Percentiles rank a stretch among this genome's conserved stretches.
These are phyloP conservation scores for Chloropicon primus DNA, from an alignment of 139 green algal genomes.

Conservation along the genomic window DNA sequence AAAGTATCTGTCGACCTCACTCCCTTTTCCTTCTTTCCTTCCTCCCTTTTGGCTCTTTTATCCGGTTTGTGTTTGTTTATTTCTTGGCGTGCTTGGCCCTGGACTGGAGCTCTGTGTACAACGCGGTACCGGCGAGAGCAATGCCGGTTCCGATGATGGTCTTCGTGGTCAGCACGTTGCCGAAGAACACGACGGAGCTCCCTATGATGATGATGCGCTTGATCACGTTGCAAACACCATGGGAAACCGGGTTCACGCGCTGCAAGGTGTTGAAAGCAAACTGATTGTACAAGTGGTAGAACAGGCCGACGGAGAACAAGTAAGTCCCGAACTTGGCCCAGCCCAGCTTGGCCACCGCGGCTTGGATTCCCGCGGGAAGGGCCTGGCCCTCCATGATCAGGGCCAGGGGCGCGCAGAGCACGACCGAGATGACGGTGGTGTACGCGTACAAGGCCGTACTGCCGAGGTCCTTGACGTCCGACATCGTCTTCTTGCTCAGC, in stretches of 20 bases:
- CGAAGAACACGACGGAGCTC: constrained; percentile 63
- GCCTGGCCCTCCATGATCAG: constrained; percentile 60
- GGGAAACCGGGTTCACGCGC: constrained; percentile 84
- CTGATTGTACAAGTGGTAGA: constrained; percentile 99
- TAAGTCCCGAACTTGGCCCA: constrained; percentile 61
- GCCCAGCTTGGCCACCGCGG: constrained; percentile 48
- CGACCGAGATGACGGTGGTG: constrained; percentile 86
- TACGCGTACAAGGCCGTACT: constrained; percentile 91
- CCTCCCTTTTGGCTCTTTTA: no score
- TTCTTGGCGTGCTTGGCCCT: constrained; percentile 14
- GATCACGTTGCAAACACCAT: constrained; percentile 99
- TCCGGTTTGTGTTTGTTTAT: no score
- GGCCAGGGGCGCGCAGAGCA: constrained; percentile 76
- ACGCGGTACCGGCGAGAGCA: constrained; percentile 30
- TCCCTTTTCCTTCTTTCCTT: no score
- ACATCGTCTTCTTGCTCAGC: constrained; percentile 81
- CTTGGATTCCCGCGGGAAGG: constrained; percentile 29
- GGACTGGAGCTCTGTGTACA: constrained; percentile 29
- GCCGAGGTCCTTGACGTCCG: constrained; percentile 57
- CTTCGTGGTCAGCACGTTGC: constrained; percentile 70
- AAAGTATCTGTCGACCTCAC: no score
- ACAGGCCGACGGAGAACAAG: constrained; percentile 76
- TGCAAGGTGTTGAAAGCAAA: constrained; percentile 97
- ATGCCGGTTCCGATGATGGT: constrained; percentile 72
- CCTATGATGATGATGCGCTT: constrained; percentile 97